These are phyloP conservation scores for Eucommia ulmoides DNA, from an alignment of 257 asterid genomes.

Conservation along the genomic window DNA sequence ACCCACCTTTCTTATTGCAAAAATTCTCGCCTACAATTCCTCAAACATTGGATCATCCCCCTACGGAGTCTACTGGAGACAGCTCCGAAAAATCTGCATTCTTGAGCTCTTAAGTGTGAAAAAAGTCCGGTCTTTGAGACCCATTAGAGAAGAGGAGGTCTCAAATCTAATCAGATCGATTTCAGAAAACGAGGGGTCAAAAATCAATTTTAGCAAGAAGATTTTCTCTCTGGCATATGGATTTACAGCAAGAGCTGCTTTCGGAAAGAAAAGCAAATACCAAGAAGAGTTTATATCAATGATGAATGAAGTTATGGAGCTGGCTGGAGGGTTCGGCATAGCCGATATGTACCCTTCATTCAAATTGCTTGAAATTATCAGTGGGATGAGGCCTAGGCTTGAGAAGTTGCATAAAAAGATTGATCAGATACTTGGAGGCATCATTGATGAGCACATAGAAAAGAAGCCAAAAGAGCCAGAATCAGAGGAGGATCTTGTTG, in stretches of 20 bases:
- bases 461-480: neutral
- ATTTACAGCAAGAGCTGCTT: neutral
- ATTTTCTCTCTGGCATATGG: neutral
- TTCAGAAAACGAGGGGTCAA: neutral
- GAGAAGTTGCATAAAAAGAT: constrained; percentile 6
- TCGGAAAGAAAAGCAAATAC: neutral
- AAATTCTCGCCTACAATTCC: constrained; percentile 3
- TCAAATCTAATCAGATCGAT: neutral
- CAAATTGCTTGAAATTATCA: neutral
- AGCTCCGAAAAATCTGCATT: constrained; percentile 12
- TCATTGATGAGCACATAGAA: constrained; percentile 8
- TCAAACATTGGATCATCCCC: constrained; percentile 9
- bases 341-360: neutral
- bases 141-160: constrained; percentile 6
- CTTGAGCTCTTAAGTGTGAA: constrained; percentile 12
- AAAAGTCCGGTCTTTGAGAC: constrained; percentile 4
- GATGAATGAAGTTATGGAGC: neutral
- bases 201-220: neutral
- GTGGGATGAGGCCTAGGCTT: constrained; percentile 2
- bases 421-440: constrained; percentile 9
- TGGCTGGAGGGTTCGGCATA: neutral
- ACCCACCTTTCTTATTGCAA: constrained; percentile 1
- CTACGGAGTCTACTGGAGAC: constrained; percentile 16
- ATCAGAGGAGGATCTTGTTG: constrained; percentile 20
- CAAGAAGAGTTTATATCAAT: neutral